Evolutionary conservation across 495 filamentous ascomycete genomes (phyloP).

Genomic region (Aspergillus carlsbadensis): DNA sequence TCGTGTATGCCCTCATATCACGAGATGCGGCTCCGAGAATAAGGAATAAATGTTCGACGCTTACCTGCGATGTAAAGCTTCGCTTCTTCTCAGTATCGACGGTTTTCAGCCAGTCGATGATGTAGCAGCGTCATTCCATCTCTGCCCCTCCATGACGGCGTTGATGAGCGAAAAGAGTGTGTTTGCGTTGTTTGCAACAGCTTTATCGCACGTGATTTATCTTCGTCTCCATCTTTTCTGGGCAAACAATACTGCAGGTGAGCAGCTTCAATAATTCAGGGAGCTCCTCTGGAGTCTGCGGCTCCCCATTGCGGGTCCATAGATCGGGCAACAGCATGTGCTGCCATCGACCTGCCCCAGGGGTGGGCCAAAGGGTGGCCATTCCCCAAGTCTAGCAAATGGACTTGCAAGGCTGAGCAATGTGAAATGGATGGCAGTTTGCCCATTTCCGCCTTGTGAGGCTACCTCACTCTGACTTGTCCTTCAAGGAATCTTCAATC

Average conservation of each 20-base stretch:
- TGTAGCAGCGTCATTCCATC: not conserved
- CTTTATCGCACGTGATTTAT: not conserved
- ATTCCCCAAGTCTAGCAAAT: not conserved
- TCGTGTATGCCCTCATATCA: not conserved
- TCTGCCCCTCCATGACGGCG: slow-evolving; percentile 18
- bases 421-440: not conserved
- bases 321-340: not conserved
- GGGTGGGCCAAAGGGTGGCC: not conserved
- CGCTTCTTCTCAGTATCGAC: not conserved
- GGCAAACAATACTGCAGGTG: too few relatives aligned
- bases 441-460: slow-evolving; percentile 8
- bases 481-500: not conserved
- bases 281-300: not conserved
- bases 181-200: slow-evolving; percentile 28
- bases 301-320: not conserved
- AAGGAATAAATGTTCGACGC: not conserved
- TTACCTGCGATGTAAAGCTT: not conserved
- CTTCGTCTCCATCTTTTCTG: too few relatives aligned
- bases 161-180: slow-evolving; percentile 1
- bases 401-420: not conserved
- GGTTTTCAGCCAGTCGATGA: not conserved
- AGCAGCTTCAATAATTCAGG: too few relatives aligned
- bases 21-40: not conserved
- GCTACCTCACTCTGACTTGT: not conserved
- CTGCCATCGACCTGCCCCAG: not conserved